phyloP scores from a whole-genome alignment of 148 eudicot species.

The Hydrangea macrophylla region DNA sequence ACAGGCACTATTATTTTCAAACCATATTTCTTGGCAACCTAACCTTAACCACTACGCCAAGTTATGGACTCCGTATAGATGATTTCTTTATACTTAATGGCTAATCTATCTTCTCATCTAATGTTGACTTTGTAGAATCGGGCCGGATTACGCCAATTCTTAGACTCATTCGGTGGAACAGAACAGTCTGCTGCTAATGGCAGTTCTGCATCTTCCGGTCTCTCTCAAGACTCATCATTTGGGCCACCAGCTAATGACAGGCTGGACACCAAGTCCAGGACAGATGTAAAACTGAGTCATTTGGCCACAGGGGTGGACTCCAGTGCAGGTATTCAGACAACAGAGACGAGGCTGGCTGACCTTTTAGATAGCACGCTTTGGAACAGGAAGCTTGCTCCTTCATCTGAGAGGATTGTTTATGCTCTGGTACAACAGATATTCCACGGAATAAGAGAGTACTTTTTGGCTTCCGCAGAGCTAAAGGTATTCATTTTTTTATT shows the following conservation, averaged over 20 bases:
- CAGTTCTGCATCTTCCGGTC: conserved; percentile 32
- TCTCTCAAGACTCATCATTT: conserved; percentile 55
- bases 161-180: conserved; percentile 90
- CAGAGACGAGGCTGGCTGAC: conserved; percentile 95
- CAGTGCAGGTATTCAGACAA: conserved; percentile 47
- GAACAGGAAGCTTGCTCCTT: conserved; percentile 96
- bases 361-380: conserved; percentile 93
- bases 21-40: too few relatives aligned
- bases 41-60: too few relatives aligned
- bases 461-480: conserved; percentile 88
- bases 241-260: conserved; percentile 40
- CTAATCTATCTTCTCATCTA: too few relatives aligned
- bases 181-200: conserved; percentile 50
- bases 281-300: conserved; percentile 55
- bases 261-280: conserved; percentile 51
- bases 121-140: conserved; percentile 65
- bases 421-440: conserved; percentile 97
- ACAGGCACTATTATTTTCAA: too few relatives aligned
- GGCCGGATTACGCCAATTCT: conserved; percentile 91
- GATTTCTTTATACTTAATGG: too few relatives aligned
- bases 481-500: conserved; percentile 62
- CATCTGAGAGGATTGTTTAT: conserved; percentile 94
- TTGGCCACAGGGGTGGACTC: conserved; percentile 60
- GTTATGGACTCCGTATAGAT: too few relatives aligned
- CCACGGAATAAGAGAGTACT: conserved; percentile 95